Evolutionary conservation across 257 asterid genomes (phyloP).

Genomic region (Jaltomata sinuosa): DNA sequence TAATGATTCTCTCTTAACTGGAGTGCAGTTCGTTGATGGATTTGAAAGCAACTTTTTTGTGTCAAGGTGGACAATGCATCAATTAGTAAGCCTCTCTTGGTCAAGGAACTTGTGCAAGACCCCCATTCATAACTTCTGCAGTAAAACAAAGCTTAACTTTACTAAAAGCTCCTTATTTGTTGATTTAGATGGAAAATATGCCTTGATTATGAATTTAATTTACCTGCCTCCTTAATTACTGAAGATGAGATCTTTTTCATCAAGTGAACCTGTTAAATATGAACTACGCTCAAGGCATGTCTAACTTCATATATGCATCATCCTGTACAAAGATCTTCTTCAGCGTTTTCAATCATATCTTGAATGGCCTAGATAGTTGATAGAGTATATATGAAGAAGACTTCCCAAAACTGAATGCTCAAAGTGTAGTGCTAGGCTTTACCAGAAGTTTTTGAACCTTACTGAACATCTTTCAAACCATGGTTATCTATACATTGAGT

Average conservation of each 20-base stretch:
- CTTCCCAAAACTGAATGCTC: background rate
- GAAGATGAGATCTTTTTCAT: background rate
- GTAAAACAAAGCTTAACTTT: background rate
- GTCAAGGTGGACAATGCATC: constrained; percentile 90
- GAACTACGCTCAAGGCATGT: background rate
- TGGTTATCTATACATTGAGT: background rate
- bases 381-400: background rate
- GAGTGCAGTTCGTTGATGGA: constrained; percentile 84
- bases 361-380: background rate
- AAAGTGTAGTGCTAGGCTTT: background rate
- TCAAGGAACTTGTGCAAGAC: background rate
- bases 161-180: background rate
- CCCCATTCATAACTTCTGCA: background rate
- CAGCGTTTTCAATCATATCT: background rate
- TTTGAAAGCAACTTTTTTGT: constrained; percentile 78
- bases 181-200: background rate
- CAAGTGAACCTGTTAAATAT: background rate
- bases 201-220: background rate
- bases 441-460: background rate
- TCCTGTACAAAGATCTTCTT: background rate
- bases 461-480: background rate
- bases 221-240: background rate
- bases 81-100: constrained; percentile 45
- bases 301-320: constrained; percentile 1
- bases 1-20: constrained; percentile 69